A percentile compares a stretch with the other conserved stretches of the same genome.
phyloP scores from a whole-genome alignment of 2,329 filamentous ascomycete genomes.

The Fusarium poae region DNA sequence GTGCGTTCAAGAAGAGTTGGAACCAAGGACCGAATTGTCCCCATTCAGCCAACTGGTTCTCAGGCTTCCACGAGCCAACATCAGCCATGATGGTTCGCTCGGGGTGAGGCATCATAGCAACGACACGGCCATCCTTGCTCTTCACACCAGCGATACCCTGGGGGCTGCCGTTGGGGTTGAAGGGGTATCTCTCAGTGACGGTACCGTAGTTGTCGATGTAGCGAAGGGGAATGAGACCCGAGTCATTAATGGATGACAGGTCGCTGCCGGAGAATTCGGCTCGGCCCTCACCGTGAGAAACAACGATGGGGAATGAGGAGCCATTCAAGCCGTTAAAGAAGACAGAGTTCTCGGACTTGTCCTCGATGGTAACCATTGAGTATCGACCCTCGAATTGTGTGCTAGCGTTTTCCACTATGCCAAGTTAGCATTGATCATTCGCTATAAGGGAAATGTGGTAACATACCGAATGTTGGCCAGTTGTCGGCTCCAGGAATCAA shows the following conservation, averaged over 20 bases:
- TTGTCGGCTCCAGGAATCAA: slow-evolving; percentile 48
- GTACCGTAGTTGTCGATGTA: slow-evolving; percentile 85
- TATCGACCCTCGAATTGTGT: slow-evolving; percentile 49
- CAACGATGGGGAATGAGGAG: slow-evolving; percentile 49
- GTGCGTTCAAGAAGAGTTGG: slow-evolving; percentile 86
- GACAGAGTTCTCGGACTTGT: slow-evolving; percentile 46
- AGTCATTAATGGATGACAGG: slow-evolving; percentile 68
- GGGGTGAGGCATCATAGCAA: slow-evolving; percentile 94
- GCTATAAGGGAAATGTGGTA: not conserved
- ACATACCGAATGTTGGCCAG: slow-evolving; percentile 70
- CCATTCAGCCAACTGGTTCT: slow-evolving; percentile 71
- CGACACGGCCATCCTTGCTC: slow-evolving; percentile 80
- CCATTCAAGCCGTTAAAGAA: slow-evolving; percentile 48
- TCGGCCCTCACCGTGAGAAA: slow-evolving; percentile 71
- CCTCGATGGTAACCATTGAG: slow-evolving; percentile 47
- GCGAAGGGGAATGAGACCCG: slow-evolving; percentile 80
- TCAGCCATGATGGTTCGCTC: slow-evolving; percentile 89
- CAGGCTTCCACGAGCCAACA: slow-evolving; percentile 79
- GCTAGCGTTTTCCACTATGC: slow-evolving; percentile 75
- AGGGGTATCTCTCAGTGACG: slow-evolving; percentile 86
- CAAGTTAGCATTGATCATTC: slow-evolving; percentile 7
- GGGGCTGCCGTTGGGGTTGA: slow-evolving; percentile 87
- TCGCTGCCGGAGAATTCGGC: slow-evolving; percentile 74
- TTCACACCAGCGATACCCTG: slow-evolving; percentile 84
- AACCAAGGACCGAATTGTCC: slow-evolving; percentile 88